Evolutionary conservation across 305 asterid species (phyloP), one percentile per base, ranked within the genome.

Genomic region (Solanum hybrid): DNA sequence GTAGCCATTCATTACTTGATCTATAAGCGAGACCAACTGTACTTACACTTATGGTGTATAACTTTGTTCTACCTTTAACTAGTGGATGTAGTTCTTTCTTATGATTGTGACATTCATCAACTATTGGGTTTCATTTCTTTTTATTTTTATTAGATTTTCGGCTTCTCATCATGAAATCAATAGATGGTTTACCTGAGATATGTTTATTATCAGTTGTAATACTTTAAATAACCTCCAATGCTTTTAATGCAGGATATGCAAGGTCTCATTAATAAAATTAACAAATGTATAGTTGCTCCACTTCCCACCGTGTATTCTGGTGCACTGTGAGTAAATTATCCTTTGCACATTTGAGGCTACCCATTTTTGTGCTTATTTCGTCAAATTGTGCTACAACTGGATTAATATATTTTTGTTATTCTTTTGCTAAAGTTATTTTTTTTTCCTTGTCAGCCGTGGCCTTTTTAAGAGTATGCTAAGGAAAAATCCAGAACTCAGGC

Each of bases 401-500:
- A 79, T 90, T 11, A 88, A n/a, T 71, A 64, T 71, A 22, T 35
- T 46, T 90, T 74, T 78, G 7, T 36, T 67, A 71, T 88, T 51
- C 80, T 57, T 8, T 79, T 42, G 92, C 89, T 86, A 76, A 31
- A 67, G 22, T 26, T 46, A 11, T 87, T 40, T 36, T 83, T 83
- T 71, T 91, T 87, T 91, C 89, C 34, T 40, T 1, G 37, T 26
- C 95, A 98, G 99, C 42, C 98, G 99, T 61, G 95, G 99, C 89
- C 96, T 97, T 42, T 91, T 98, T 91, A 98, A 96, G 94, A 98
- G 98, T 78, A 97, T 98, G 99, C 97, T 98, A 85, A 93, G 99
- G 36, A 97, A 93, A 93, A 95, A 95, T 90, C 99, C 99, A 6
- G 99, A 98, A 93, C 93, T 93, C 74, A 91, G 99, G 91, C 99